These are phyloP conservation scores for Metarhizium guizhouense DNA, from an alignment of 2,329 filamentous ascomycete genomes.

Conservation along the genomic window DNA sequence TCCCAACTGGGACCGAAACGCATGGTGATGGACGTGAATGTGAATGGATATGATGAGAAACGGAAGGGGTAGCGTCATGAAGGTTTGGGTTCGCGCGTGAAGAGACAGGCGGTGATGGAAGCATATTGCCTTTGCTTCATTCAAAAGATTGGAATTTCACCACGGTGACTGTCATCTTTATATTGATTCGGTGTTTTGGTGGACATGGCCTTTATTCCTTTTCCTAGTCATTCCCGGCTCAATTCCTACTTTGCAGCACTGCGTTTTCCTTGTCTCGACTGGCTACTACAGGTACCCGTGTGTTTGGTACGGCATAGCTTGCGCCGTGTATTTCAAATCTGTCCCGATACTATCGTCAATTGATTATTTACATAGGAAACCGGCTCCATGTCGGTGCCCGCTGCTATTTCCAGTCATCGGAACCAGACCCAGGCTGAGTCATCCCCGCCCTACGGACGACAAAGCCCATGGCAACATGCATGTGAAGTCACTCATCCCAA, in stretches of 20 bases:
- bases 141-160: background rate
- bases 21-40: conserved; percentile 52
- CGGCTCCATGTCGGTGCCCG: conserved; percentile 18
- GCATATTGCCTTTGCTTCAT: background rate
- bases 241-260: background rate
- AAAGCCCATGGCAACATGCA: no score
- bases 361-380: no score
- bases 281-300: no score
- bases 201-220: background rate
- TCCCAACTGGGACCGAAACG: conserved; percentile 85
- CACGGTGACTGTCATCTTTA: background rate
- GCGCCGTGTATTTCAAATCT: background rate
- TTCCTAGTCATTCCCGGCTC: background rate
- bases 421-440: no score
- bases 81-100: background rate
- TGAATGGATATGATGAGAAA: background rate
- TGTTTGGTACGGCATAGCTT: background rate
- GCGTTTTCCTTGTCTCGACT: no score
- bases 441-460: no score
- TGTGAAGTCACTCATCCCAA: no score
- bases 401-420: conserved; percentile 9
- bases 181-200: background rate
- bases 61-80: background rate
- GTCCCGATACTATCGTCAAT: background rate
- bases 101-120: background rate